Evolutionary conservation across 352 stramenopile genomes (phyloP).

Genomic region (Phytopythium kandeliae): DNA sequence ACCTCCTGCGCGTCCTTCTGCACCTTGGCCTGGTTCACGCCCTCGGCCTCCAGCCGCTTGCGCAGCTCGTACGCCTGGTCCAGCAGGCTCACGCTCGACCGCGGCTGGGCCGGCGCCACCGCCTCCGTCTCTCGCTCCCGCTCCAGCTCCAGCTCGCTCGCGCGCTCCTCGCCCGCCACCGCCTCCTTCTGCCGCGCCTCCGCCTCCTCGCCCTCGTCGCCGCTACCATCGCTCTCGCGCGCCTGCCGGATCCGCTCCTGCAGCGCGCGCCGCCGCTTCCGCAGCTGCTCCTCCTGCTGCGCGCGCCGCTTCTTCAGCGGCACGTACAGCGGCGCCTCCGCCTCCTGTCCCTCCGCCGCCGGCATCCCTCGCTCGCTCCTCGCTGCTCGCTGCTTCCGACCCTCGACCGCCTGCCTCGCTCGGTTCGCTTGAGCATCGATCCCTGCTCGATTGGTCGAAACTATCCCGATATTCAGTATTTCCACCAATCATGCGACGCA

Average conservation of each 20-base stretch:
- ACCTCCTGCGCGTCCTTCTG: constrained; percentile 86
- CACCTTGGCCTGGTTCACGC: constrained; percentile 74
- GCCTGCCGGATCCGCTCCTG: constrained; percentile 41
- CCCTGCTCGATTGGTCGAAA: too few species aligned
- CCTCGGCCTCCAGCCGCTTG: constrained; percentile 64
- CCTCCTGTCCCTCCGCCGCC: constrained; percentile 4
- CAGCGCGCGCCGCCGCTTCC: constrained; percentile 39
- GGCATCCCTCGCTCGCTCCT: constrained; percentile 6
- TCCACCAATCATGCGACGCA: too few species aligned
- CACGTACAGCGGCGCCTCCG: constrained; percentile 61
- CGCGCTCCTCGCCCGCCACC: constrained; percentile 8
- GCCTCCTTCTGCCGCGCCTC: constrained; percentile 24
- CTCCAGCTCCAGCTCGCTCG: background rate
- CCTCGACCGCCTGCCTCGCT: too few species aligned
- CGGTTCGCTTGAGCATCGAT: too few species aligned
- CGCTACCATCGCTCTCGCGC: constrained; percentile 20
- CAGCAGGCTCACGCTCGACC: constrained; percentile 68
- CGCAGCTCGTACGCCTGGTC: constrained; percentile 84
- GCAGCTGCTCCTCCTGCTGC: constrained; percentile 59
- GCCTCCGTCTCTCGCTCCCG: constrained; percentile 5
- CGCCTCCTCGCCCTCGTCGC: constrained; percentile 8
- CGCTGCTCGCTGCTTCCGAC: too few species aligned
- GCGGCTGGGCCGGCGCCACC: constrained; percentile 16
- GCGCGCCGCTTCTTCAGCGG: constrained; percentile 70
- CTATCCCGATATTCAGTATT: too few species aligned